Conservation (phyloP, 371 early-diverging fungal species). For the Basidiobolus meristosporus region DNA sequence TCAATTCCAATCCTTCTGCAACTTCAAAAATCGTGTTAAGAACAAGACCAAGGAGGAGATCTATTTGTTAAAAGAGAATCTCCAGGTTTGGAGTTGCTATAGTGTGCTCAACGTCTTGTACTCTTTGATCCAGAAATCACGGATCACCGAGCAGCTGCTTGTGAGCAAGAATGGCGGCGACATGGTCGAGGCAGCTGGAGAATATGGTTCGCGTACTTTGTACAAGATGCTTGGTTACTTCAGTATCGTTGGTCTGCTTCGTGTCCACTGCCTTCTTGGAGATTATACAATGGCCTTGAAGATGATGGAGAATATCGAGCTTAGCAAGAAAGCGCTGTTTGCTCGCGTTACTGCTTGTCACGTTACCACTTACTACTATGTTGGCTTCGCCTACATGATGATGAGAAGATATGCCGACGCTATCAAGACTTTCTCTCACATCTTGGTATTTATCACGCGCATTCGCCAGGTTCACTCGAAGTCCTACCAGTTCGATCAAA, state of each 20-base stretch:
- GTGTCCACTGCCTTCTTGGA: constrained; percentile 86
- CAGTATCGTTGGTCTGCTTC: constrained; percentile 75
- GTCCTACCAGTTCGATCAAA: constrained; percentile 82
- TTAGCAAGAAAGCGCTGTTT: constrained; percentile 81
- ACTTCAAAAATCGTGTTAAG: constrained; percentile 69
- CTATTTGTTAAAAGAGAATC: constrained; percentile 55
- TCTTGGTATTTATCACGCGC: constrained; percentile 73
- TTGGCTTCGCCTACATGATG: constrained; percentile 95
- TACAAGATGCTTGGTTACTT: constrained; percentile 96
- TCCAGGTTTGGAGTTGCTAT: constrained; percentile 84
- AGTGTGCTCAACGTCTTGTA: constrained; percentile 88
- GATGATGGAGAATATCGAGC: constrained; percentile 86
- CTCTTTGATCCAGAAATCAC: constrained; percentile 81
- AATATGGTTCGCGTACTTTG: constrained; percentile 54
- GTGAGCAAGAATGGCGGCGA: constrained; percentile 79
- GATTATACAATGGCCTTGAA: constrained; percentile 86
- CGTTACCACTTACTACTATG: constrained; percentile 89
- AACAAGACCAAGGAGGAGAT: constrained; percentile 66
- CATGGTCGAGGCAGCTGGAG: constrained; percentile 45
- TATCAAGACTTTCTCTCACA: constrained; percentile 77
- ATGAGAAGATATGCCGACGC: constrained; percentile 91
- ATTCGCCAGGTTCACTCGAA: constrained; percentile 9
- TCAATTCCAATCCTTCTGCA: constrained; percentile 93
- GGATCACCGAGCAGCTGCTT: constrained; percentile 79
- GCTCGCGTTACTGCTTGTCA: constrained; percentile 89